Evolutionary conservation across 208 protist species (phyloP).

Genomic region (Novymonas esmeraldas): DNA sequence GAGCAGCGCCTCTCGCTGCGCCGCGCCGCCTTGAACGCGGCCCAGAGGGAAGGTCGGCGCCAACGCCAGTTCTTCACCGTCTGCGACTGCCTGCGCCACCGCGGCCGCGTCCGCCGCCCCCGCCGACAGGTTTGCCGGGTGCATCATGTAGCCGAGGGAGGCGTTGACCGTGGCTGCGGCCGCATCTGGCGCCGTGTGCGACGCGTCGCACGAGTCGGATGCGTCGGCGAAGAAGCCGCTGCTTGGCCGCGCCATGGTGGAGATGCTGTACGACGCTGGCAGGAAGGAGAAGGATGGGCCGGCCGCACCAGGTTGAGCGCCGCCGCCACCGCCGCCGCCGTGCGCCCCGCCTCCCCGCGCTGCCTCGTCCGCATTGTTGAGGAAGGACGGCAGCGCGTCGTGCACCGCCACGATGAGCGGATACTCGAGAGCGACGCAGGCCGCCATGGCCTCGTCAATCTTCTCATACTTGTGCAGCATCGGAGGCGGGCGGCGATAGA

Average conservation of each 20-base stretch:
- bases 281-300: slow-evolving; percentile 13
- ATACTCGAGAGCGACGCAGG: slow-evolving; percentile 28
- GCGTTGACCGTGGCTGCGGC: slow-evolving; percentile 19
- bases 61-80: slow-evolving; percentile 26
- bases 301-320: neutral
- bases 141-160: slow-evolving; percentile 24
- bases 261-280: slow-evolving; percentile 16
- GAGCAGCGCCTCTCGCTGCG: slow-evolving; percentile 53
- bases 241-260: slow-evolving; percentile 4
- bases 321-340: neutral
- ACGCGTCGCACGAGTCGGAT: slow-evolving; percentile 12
- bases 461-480: slow-evolving; percentile 46
- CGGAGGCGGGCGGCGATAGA: too few relatives aligned
- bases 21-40: slow-evolving; percentile 34
- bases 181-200: slow-evolving; percentile 3
- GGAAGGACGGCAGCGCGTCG: slow-evolving; percentile 10
- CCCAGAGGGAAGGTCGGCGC: slow-evolving; percentile 32
- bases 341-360: neutral
- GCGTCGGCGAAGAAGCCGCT: slow-evolving; percentile 28
- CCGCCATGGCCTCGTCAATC: slow-evolving; percentile 52
- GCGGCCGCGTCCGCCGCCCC: neutral
- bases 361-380: slow-evolving; percentile 29
- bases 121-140: slow-evolving; percentile 15
- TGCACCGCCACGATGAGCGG: slow-evolving; percentile 44
- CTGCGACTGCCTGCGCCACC: slow-evolving; percentile 18